Base-by-base conservation (phyloP, 1,284 basidiomycete species). In the Malassezia restricta region DNA sequence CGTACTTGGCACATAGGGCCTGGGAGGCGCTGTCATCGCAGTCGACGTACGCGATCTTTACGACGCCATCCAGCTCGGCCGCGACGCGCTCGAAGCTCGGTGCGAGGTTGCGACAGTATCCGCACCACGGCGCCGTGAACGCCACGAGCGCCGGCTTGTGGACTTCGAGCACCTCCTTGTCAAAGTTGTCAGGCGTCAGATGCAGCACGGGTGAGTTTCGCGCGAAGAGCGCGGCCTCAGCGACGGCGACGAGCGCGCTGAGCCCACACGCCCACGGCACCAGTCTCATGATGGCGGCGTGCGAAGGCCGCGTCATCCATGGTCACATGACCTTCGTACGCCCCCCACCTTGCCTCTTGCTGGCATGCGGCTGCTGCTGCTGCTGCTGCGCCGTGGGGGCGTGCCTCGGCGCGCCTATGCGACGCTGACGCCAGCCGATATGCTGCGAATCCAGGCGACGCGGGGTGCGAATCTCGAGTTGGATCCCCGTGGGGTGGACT, bases 41-140 rank as follows among this genome's bases (percentile, higher is more conserved):
- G 73, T 95, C 87, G 40, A 95, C 80, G 9, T 87, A 85, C 73
- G 90, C 92, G 56, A 86, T 79, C 1, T 88, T 87, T 31, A 95
- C 79, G 33, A 95, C 78, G 7, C 89, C 88, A 54, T 83, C 78
- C 20, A 94, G 79, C 1, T 81, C 83, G 8, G 80, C 72, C 0
- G 89, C 88, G 1, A 87, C 88, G 63, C 85, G 84, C 64, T 80
- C 81, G 69, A 82, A 89, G 68, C 94, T 86, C 0, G 90, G 90
- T 1, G 78, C 86, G 77, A 92, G 81, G 41, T 77, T 78, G 77
- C 91, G 82, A 74, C 91, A 95, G 73, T 94, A 87, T 43, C 49
- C 66, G 45, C 63, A 74, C 74, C 74, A 75, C 6, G 74, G 75
- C 1, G 75, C 75, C 30, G 68, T 70, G 60, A 75, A 76, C 9